Evolutionary conservation across 2,329 filamentous ascomycete species (phyloP).

Genomic region (Davidsoniella neocaledoniae): DNA sequence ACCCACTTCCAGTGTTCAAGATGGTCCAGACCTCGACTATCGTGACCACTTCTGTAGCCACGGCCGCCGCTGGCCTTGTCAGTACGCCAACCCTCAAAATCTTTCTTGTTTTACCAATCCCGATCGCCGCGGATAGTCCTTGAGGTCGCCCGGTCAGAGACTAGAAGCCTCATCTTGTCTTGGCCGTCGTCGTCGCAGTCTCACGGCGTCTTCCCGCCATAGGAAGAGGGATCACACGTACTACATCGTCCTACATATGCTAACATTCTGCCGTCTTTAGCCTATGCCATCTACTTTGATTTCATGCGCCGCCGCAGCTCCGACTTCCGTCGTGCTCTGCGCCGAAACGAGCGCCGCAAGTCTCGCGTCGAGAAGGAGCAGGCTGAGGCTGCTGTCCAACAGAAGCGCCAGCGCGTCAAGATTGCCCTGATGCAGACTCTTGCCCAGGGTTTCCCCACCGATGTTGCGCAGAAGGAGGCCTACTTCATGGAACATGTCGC

Average conservation of each 20-base stretch:
- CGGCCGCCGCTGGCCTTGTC: constrained; percentile 39
- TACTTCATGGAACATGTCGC: constrained; percentile 97
- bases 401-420: constrained; percentile 60
- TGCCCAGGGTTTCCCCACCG: constrained; percentile 78
- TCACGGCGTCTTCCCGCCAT: neutral
- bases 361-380: constrained; percentile 56
- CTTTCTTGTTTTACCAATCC: neutral
- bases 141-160: too few relatives aligned
- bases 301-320: constrained; percentile 45
- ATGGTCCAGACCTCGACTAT: constrained; percentile 37
- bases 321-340: constrained; percentile 50
- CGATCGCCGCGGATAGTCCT: neutral
- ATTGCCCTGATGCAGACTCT: constrained; percentile 62
- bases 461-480: constrained; percentile 81
- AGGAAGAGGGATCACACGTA: neutral
- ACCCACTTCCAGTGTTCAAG: constrained; percentile 11
- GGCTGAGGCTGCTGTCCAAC: constrained; percentile 45
- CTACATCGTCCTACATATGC: neutral
- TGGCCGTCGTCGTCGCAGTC: too few relatives aligned
- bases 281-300: constrained; percentile 54
- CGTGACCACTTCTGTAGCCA: constrained; percentile 45
- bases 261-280: constrained; percentile 21
- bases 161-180: too few relatives aligned
- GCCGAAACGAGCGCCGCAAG: constrained; percentile 59
- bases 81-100: constrained; percentile 27